Percentiles rank a stretch among this genome's conserved stretches.
Conservation (phyloP, 345 rosid genomes). For the Rhizophora mangle region DNA sequence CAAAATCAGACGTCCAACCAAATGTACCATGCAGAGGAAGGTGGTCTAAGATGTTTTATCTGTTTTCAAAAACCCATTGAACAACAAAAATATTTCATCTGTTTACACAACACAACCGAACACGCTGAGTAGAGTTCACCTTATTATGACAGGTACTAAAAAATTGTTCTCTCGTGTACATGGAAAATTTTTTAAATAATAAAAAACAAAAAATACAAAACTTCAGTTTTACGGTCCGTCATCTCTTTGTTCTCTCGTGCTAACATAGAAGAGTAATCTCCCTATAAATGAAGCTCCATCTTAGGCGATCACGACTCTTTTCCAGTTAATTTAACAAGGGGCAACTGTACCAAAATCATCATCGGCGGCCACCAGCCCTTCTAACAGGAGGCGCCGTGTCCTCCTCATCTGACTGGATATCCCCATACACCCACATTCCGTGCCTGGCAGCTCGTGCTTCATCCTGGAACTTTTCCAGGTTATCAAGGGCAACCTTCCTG, state of each 20-base stretch:
- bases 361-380: constrained; percentile 69
- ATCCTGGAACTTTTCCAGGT: constrained; percentile 71
- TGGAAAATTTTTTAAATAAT: neutral
- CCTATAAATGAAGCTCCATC: constrained; percentile 9
- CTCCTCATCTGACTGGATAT: constrained; percentile 89
- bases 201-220: constrained; percentile 17
- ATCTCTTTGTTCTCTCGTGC: constrained; percentile 6
- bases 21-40: no score
- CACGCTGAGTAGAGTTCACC: constrained; percentile 14
- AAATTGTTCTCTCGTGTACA: constrained; percentile 9
- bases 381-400: constrained; percentile 55
- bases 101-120: neutral
- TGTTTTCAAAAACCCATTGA: neutral
- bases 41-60: no score
- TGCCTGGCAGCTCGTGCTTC: constrained; percentile 67
- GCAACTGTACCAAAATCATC: constrained; percentile 11
- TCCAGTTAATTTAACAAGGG: constrained; percentile 17
- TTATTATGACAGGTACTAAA: constrained; percentile 21
- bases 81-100: constrained; percentile 11
- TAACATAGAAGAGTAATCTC: constrained; percentile 2
- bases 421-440: constrained; percentile 95
- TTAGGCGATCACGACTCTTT: constrained; percentile 14
- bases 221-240: constrained; percentile 3
- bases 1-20: no score
- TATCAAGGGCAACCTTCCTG: constrained; percentile 58